Percentiles rank a stretch among this genome's conserved stretches.
These are phyloP conservation scores for Cryptococcus sp. DNA, from an alignment of 1,284 basidiomycete genomes.

Conservation along the genomic window DNA sequence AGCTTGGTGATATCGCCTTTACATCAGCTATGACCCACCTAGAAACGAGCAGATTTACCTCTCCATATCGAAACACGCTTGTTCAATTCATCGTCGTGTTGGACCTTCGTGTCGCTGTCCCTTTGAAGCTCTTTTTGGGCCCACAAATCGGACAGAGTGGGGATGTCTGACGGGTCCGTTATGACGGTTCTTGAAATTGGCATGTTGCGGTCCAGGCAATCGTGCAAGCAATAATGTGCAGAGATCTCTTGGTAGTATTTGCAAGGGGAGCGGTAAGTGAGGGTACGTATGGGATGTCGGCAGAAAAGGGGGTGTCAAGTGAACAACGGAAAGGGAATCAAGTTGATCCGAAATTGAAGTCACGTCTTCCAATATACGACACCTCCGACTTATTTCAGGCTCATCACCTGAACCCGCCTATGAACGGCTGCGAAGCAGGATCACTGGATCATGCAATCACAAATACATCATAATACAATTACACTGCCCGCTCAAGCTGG, in stretches of 20 bases:
- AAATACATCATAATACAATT: too few relatives aligned
- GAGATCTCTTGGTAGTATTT: too few relatives aligned
- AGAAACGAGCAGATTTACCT: slow-evolving; percentile 15
- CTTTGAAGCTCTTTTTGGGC: slow-evolving; percentile 3
- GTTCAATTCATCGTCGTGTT: slow-evolving; percentile 20
- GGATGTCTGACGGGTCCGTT: slow-evolving; percentile 19
- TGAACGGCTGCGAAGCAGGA: too few relatives aligned
- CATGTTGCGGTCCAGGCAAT: too few relatives aligned
- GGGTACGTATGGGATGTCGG: too few relatives aligned
- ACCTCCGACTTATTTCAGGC: neutral
- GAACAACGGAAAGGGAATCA: too few relatives aligned
- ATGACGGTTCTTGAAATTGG: slow-evolving; percentile 3
- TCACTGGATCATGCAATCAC: too few relatives aligned
- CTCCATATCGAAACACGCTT: slow-evolving; percentile 35
- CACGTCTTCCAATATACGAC: neutral
- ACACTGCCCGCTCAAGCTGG: too few relatives aligned
- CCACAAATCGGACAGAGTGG: slow-evolving; percentile 27
- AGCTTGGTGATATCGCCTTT: slow-evolving; percentile 46
- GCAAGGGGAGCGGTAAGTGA: too few relatives aligned
- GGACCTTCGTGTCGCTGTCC: neutral
- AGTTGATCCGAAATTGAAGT: too few relatives aligned
- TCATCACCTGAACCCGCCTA: neutral
- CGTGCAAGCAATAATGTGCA: too few relatives aligned
- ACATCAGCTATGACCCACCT: neutral
- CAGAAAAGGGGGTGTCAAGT: too few relatives aligned